These are phyloP conservation scores for Cinnamomum micranthum DNA, from an alignment of 164 flowering plant species.

Conservation along the genomic window DNA sequence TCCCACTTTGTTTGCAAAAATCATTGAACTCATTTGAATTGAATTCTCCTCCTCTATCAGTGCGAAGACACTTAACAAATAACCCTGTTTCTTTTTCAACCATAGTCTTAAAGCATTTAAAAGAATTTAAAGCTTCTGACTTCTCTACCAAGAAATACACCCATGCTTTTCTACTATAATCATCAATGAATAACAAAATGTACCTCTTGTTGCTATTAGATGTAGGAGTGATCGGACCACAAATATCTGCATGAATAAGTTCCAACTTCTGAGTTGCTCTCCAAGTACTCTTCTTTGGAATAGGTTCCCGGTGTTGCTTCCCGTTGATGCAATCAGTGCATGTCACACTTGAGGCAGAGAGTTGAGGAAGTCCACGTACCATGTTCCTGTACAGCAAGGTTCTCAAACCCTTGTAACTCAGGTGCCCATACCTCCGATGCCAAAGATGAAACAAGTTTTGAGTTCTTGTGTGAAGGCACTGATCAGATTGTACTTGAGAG, in stretches of 20 bases:
- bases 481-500: background rate
- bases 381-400: background rate
- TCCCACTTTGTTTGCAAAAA: conserved; percentile 1
- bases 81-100: background rate
- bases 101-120: background rate
- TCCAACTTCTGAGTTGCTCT: conserved; percentile 17
- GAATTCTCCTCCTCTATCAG: conserved; percentile 1
- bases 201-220: conserved; percentile 13
- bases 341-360: conserved; percentile 2
- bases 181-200: too few species aligned
- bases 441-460: background rate
- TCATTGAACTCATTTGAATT: background rate
- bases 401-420: conserved; percentile 3
- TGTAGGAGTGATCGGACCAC: conserved; percentile 16
- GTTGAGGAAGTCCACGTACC: conserved; percentile 3
- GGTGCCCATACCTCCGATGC: background rate
- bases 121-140: background rate
- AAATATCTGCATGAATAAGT: conserved; percentile 16
- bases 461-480: background rate
- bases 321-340: conserved; percentile 11
- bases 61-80: background rate
- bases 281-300: conserved; percentile 18
- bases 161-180: too few species aligned
- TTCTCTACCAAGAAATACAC: too few species aligned
- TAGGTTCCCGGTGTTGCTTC: conserved; percentile 14